Evolutionary conservation across 139 green algal genomes (phyloP).

Genomic region (Chlamydomonas asymmetrica): DNA sequence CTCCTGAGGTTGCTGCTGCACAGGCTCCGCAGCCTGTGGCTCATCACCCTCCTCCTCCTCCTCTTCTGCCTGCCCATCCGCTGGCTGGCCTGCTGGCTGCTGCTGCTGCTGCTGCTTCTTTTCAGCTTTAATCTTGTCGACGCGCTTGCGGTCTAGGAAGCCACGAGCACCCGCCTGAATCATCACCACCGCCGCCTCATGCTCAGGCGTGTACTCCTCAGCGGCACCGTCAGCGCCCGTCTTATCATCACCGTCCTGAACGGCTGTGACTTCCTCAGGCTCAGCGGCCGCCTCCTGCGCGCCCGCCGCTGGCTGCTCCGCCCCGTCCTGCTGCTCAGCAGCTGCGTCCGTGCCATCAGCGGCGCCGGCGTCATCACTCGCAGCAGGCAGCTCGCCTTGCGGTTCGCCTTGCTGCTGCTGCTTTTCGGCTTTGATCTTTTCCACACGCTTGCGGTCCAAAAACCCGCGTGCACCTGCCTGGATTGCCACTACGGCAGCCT

Average conservation of each 20-base stretch:
- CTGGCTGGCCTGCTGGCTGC: not conserved
- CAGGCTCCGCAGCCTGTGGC: slow-evolving; percentile 1
- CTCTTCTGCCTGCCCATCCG: not conserved
- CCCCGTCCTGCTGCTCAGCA: not conserved
- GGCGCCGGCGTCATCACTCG: no score
- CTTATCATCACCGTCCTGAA: not conserved
- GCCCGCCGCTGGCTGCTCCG: not conserved
- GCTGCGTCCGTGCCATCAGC: not conserved
- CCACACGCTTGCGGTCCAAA: slow-evolving; percentile 5
- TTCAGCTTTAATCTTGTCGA: not conserved
- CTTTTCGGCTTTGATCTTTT: not conserved
- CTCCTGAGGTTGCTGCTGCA: not conserved
- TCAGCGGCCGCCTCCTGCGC: not conserved
- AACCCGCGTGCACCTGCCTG: not conserved
- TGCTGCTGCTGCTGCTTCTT: not conserved
- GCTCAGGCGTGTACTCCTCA: not conserved
- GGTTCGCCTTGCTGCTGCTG: not conserved
- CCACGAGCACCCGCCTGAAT: slow-evolving; percentile 3
- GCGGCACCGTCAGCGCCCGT: not conserved
- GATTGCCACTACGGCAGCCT: not conserved
- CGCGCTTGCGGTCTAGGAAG: not conserved
- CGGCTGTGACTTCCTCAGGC: no score
- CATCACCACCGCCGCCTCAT: not conserved
- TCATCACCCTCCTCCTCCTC: slow-evolving; percentile 8
- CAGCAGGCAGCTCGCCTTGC: not conserved